Evolutionary conservation across 2,329 filamentous ascomycete genomes (phyloP).

Genomic region (Monosporascus cannonballus): DNA sequence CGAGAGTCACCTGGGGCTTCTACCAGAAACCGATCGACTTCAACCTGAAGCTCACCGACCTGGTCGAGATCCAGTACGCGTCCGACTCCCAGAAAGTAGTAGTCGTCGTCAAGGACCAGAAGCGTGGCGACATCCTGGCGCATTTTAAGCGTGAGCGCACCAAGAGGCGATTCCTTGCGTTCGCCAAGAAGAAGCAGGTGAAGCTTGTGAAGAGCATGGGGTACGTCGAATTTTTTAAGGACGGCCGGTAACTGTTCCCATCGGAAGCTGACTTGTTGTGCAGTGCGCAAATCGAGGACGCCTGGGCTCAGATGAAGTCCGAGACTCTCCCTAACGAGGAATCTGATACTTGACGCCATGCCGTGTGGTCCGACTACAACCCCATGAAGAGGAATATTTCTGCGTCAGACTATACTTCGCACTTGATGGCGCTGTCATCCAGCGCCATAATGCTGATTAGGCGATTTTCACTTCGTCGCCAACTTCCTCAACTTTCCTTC

Average conservation of each 20-base stretch:
- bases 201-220: slow-evolving; percentile 30
- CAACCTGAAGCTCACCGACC: slow-evolving; percentile 39
- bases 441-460: too few relatives aligned
- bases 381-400: neutral
- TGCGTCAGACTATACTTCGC: too few relatives aligned
- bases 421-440: too few relatives aligned
- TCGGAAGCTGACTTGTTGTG: neutral
- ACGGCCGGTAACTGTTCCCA: too few relatives aligned
- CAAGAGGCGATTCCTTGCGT: slow-evolving; percentile 44
- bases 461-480: too few relatives aligned
- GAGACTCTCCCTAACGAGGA: slow-evolving; percentile 19
- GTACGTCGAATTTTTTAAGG: slow-evolving; percentile 27
- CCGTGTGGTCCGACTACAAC: neutral
- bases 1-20: slow-evolving; percentile 39
- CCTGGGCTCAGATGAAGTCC: slow-evolving; percentile 23
- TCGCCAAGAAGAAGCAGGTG: slow-evolving; percentile 38
- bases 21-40: slow-evolving; percentile 47
- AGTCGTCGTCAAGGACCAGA: slow-evolving; percentile 31
- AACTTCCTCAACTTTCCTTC: neutral
- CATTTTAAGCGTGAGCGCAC: slow-evolving; percentile 48
- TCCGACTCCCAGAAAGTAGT: slow-evolving; percentile 35
- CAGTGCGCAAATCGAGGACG: slow-evolving; percentile 19
- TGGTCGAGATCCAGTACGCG: slow-evolving; percentile 40
- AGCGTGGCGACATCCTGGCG: slow-evolving; percentile 42
- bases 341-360: slow-evolving; percentile 2